Conservation (phyloP, 768 basidiomycete species). For the Amylocystis lapponica region DNA sequence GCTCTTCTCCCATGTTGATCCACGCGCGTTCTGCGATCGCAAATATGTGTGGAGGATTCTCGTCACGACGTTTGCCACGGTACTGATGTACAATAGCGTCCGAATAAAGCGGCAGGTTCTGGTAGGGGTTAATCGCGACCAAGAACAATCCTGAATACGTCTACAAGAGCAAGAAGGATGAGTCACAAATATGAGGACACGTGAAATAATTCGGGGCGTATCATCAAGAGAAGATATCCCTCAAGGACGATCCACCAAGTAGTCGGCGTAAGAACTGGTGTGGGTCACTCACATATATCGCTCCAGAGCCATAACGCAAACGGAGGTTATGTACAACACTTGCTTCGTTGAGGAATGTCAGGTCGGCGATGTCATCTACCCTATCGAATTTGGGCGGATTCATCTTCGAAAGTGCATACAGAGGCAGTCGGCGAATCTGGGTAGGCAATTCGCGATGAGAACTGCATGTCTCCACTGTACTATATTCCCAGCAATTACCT, state of each 20-base stretch:
- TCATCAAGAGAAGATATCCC: no score
- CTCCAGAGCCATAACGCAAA: slow-evolving; percentile 82
- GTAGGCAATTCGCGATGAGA: background rate
- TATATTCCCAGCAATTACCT: slow-evolving; percentile 39
- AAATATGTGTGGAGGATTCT: slow-evolving; percentile 95
- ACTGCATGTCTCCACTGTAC: background rate
- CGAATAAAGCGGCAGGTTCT: slow-evolving; percentile 84
- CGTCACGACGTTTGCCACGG: slow-evolving; percentile 79
- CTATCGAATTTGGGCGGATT: slow-evolving; percentile 98
- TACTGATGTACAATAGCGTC: slow-evolving; percentile 87
- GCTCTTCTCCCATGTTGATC: slow-evolving; percentile 97
- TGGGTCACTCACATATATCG: slow-evolving; percentile 65
- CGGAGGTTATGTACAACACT: slow-evolving; percentile 98
- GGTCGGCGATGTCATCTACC: slow-evolving; percentile 95
- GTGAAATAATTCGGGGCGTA: no score
- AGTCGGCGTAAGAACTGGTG: background rate
- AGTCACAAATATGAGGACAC: background rate
- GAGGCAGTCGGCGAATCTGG: slow-evolving; percentile 63
- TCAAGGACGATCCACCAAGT: background rate
- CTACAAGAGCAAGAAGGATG: slow-evolving; percentile 31
- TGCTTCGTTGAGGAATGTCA: slow-evolving; percentile 97
- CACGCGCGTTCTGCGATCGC: slow-evolving; percentile 97
- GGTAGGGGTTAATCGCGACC: slow-evolving; percentile 98
- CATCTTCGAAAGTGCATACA: slow-evolving; percentile 89
- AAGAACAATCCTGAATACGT: slow-evolving; percentile 96